Base-by-base conservation (phyloP, 192 early-diverging fungal genomes). In the Cladochytrium replicatum region DNA sequence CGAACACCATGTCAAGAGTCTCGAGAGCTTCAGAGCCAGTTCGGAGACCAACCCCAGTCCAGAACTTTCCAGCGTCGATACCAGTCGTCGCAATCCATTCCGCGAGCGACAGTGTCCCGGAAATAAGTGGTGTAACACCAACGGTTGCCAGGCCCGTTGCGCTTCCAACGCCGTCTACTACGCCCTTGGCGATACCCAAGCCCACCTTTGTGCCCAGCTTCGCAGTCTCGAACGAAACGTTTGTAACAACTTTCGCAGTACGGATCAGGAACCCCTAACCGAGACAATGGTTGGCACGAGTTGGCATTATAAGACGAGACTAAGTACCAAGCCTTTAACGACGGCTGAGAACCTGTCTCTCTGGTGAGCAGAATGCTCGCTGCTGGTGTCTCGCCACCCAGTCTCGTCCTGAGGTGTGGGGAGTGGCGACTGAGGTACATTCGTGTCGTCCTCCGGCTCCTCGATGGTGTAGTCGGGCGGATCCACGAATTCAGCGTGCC, bases 1-100 rank as follows among this genome's bases (percentile, higher is more conserved):
- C 70, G 63, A 72, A 67, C 6, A 72, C 61, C 37, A 62, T 50
- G 31, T 68, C 45, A 17, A 72, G 54, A 15, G 57, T 42, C 6
- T 27, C n/a, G 4, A 66, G 49, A 2, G 46, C 27, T 25, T 47
- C 41, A 2, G n/a, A 42, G 4, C 56, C 60, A 21, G 57, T 49
- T 13, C 48, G 25, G 21, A 72, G 32, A 6, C 60, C 57, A 27
- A 72, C 43, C 21, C 65, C 51, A 9, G 70, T 72, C 43, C 57
- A 66, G 32, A 51, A 63, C 15, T 57, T 43, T 13, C 70, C 70
- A 19, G 56, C 42, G 32, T 64, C 55, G 47, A 72, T 67, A 2
- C 65, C 64, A 4, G 56, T 34, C 17, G 59, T 28, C 3, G 63
- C 54, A 43, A 62, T 60, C 40, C 57, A 59, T 45, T 72, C 66